phyloP scores from a whole-genome alignment of 352 stramenopile species.

The Achlya hypogyna region DNA sequence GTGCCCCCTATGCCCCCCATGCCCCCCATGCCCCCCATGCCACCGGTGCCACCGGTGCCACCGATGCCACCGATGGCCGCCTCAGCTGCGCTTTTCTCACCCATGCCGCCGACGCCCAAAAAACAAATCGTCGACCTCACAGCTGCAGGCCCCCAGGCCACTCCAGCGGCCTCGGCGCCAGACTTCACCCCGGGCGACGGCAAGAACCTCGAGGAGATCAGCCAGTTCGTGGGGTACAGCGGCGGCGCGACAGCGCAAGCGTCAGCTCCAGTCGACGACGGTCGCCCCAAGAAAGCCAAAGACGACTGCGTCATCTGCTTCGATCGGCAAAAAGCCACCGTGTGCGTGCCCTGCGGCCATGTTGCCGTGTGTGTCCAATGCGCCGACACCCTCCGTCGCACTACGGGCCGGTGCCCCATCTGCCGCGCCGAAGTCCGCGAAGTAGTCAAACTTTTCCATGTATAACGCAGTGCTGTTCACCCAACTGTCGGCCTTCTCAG shows the following conservation, averaged over 20 bases:
- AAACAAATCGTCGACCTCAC: not conserved
- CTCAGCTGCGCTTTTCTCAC: not conserved
- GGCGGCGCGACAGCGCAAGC: not conserved
- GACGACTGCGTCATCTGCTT: slow-evolving; percentile 39
- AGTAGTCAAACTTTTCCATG: slow-evolving; percentile 46
- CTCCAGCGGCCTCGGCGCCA: not conserved
- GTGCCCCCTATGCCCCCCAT: no score
- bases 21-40: not conserved
- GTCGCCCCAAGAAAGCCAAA: not conserved
- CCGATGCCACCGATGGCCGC: not conserved
- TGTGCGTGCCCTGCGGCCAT: slow-evolving; percentile 49
- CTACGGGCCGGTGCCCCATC: slow-evolving; percentile 30
- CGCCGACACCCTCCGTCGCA: slow-evolving; percentile 30
- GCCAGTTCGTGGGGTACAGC: no score
- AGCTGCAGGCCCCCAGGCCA: not conserved
- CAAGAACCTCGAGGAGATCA: no score
- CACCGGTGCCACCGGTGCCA: not conserved
- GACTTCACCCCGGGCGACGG: not conserved
- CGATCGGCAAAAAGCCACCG: slow-evolving; percentile 32
- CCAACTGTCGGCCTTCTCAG: no score
- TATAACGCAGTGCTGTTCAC: no score
- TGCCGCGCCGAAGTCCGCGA: slow-evolving; percentile 33
- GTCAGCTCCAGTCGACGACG: not conserved
- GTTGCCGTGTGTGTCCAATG: slow-evolving; percentile 38
- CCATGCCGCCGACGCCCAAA: not conserved